These are phyloP conservation scores for Candida sanyiensis DNA, from an alignment of 805 yeast species.

Conservation along the genomic window DNA sequence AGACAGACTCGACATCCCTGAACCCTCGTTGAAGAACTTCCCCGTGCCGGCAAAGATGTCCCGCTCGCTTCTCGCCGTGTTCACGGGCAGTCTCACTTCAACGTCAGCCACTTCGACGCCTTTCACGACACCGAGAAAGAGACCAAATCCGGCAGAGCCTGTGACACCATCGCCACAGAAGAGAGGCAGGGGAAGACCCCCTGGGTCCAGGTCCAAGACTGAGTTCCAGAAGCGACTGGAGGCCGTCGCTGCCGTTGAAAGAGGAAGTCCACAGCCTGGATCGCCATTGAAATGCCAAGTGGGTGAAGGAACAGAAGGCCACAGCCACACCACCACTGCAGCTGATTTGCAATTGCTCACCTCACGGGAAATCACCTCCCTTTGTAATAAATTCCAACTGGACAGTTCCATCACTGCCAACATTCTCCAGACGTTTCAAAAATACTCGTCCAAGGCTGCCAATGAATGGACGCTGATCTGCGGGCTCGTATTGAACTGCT, in stretches of 20 bases:
- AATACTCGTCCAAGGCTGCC: constrained; percentile 46
- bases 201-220: constrained; percentile 18
- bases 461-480: constrained; percentile 67
- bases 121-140: constrained; percentile 8
- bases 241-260: constrained; percentile 27
- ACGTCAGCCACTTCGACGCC: not conserved
- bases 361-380: constrained; percentile 37
- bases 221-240: constrained; percentile 27
- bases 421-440: constrained; percentile 45
- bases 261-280: too few relatives aligned
- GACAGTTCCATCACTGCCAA: constrained; percentile 47
- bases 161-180: constrained; percentile 15
- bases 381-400: constrained; percentile 60
- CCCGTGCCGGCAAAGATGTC: constrained; percentile 50
- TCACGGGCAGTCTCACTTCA: constrained; percentile 1
- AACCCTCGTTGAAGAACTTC: constrained; percentile 44
- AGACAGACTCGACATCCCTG: constrained; percentile 39
- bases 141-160: constrained; percentile 3
- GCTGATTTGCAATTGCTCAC: constrained; percentile 30
- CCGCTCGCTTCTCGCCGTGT: constrained; percentile 26
- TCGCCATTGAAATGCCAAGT: too few relatives aligned
- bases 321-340: constrained; percentile 21
- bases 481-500: constrained; percentile 58
- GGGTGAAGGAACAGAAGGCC: not conserved
- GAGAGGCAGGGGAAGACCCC: constrained; percentile 19